phyloP scores from a whole-genome alignment of 352 stramenopile species.

The Globisporangium solare region DNA sequence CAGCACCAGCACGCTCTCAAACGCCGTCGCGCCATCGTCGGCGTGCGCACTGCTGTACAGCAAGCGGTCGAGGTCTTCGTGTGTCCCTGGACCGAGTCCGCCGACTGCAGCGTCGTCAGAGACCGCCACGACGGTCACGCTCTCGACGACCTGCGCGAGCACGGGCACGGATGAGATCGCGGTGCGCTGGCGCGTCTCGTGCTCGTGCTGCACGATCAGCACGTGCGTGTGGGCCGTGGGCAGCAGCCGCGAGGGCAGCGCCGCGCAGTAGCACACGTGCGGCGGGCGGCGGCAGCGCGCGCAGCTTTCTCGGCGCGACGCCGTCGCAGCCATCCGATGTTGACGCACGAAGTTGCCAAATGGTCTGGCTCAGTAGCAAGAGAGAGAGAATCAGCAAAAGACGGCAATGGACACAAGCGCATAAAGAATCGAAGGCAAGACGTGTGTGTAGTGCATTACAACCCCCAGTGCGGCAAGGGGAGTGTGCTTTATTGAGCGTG shows the following conservation, averaged over 20 bases:
- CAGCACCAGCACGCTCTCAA: constrained; percentile 29
- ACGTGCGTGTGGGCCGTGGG: constrained; percentile 31
- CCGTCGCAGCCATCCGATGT: constrained; percentile 6
- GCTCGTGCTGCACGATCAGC: constrained; percentile 55
- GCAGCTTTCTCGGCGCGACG: constrained; percentile 28
- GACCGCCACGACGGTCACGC: constrained; percentile 40
- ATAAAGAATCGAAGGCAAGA: too few relatives aligned
- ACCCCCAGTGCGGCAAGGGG: too few relatives aligned
- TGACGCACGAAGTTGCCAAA: constrained; percentile 1
- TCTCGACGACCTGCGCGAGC: constrained; percentile 40
- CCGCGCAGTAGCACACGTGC: constrained; percentile 54
- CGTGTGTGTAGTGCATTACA: too few relatives aligned
- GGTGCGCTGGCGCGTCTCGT: constrained; percentile 46
- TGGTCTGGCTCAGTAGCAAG: not conserved
- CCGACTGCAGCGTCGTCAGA: constrained; percentile 17
- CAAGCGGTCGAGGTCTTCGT: constrained; percentile 25
- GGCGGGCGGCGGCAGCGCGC: constrained; percentile 36
- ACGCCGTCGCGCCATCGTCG: constrained; percentile 6
- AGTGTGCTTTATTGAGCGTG: too few relatives aligned
- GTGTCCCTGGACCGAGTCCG: constrained; percentile 8
- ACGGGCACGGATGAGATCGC: constrained; percentile 69
- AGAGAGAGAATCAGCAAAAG: too few relatives aligned
- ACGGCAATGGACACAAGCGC: too few relatives aligned
- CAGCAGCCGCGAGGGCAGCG: constrained; percentile 27
- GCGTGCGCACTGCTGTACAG: constrained; percentile 19